Conservation (phyloP, 768 basidiomycete genomes). For the Termitomyces sp. region DNA sequence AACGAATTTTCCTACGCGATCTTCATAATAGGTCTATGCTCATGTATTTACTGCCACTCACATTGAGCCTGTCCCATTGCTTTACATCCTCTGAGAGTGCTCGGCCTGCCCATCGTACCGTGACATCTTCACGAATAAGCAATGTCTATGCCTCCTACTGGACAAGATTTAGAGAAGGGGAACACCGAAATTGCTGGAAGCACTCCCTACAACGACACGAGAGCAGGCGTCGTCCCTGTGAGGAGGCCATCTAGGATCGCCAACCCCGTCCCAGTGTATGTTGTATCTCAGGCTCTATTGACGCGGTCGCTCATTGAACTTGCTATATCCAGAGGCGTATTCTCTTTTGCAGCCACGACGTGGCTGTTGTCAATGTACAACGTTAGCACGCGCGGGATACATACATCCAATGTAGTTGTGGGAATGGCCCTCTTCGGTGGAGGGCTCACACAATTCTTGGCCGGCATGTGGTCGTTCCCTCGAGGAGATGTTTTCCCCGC, state of each 20-base stretch:
- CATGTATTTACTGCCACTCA: not conserved
- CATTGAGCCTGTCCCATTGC: not conserved
- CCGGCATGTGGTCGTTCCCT: constrained; percentile 78
- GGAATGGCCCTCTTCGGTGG: constrained; percentile 77
- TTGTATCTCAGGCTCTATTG: not conserved
- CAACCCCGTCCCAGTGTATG: constrained; percentile 30
- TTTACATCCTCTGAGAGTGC: not conserved
- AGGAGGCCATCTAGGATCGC: constrained; percentile 23
- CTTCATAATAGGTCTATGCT: not conserved
- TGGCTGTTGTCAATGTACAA: constrained; percentile 71
- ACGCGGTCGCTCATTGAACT: not conserved
- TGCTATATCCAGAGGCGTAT: constrained; percentile 25
- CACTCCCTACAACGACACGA: not conserved
- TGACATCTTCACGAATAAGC: not conserved
- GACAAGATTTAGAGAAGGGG: constrained; percentile 3
- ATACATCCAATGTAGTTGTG: constrained; percentile 57
- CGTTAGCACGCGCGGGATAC: constrained; percentile 45
- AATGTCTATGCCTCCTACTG: not conserved
- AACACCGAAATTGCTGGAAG: not conserved
- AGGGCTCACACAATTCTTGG: constrained; percentile 75
- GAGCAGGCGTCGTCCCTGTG: not conserved
- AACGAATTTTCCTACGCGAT: not conserved
- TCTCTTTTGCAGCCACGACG: constrained; percentile 46
- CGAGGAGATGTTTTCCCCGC: constrained; percentile 63
- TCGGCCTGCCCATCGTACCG: not conserved